Percentiles rank a stretch among this genome's conserved stretches.
Conservation (phyloP, 2,329 filamentous ascomycete species). For the Xylariaceae sp. region DNA sequence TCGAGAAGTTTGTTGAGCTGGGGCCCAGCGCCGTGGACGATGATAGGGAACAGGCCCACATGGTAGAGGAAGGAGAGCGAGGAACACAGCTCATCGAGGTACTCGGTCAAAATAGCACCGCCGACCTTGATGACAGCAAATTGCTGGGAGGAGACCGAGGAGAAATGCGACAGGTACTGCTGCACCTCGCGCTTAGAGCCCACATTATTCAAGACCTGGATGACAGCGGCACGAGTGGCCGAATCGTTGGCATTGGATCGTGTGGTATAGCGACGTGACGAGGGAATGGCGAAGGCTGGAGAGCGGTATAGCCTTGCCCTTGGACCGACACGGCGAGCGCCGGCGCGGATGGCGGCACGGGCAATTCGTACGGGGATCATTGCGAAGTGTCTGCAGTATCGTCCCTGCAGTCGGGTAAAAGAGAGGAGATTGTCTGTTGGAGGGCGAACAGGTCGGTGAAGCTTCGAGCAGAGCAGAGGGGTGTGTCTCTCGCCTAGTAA, state of each 20-base stretch:
- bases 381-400: conserved; percentile 3
- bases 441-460: no score
- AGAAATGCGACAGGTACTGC: conserved; percentile 97
- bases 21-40: conserved; percentile 91
- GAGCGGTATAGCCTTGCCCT: conserved; percentile 13
- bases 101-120: conserved; percentile 90
- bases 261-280: conserved; percentile 21
- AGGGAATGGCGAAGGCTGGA: conserved; percentile 20
- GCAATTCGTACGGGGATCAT: conserved; percentile 28
- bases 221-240: conserved; percentile 73
- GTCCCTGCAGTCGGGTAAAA: no score
- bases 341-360: conserved; percentile 28
- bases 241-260: conserved; percentile 41
- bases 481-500: no score
- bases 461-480: no score
- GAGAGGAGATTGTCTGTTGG: no score
- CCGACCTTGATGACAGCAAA: conserved; percentile 99
- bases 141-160: conserved; percentile 90
- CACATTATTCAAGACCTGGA: conserved; percentile 90
- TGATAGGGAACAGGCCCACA: conserved; percentile 89
- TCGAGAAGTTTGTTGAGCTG: conserved; percentile 91
- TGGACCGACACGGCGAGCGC: conserved; percentile 26
- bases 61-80: conserved; percentile 89
- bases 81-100: conserved; percentile 85
- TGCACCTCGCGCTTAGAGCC: conserved; percentile 94